Evolutionary conservation across 2,329 filamentous ascomycete genomes (phyloP), one percentile per base, ranked within the genome.

Genomic region (Diaporthe nobilis): DNA sequence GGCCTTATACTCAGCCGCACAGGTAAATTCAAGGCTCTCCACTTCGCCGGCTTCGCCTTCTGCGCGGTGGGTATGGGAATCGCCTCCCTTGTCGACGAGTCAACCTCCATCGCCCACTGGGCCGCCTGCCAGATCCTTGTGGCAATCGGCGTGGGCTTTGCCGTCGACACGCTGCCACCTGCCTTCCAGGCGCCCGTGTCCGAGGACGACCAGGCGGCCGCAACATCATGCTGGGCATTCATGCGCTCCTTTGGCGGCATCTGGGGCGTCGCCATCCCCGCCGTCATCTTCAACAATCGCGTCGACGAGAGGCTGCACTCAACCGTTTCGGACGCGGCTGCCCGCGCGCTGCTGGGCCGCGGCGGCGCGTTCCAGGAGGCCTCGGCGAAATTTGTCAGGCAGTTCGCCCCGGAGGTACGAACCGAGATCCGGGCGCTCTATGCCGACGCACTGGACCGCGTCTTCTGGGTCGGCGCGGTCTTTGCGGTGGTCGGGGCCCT

Each of bases 251-350:
- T 89, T 10, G 88, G 87, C 0, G 78, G 81, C 10, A 83, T 87
- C 4, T 85, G 88, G 78, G 87, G 87, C 7, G 84, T 89, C 1
- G 83, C 86, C 0, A 84, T 90, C 12, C 85, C 85, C 0, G 84
- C 84, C 0, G 79, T 82, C 0, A 82, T 87, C 25, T 88, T 88
- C 78, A 83, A 84, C 71, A 79, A 79, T 0, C 60, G 77, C 2
- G 47, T 71, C 47, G 25, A 71, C 49, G 47, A 34, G 20, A 31
- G 51, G 22, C 20, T 71, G 22, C 22, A 31, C n/a, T 31, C 67
- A 20, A 75, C 78, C 13, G 72, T 71, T 3, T 39, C 67, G 10
- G 37, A 74, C 47, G 42, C 71, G 0, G 34, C 44, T 4, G 57
- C 77, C 20, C 13, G 75, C 3, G 68, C 57, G 1, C 22, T 74